Base-by-base conservation (phyloP, 345 rosid species). In the Moricandia moricandioides region DNA sequence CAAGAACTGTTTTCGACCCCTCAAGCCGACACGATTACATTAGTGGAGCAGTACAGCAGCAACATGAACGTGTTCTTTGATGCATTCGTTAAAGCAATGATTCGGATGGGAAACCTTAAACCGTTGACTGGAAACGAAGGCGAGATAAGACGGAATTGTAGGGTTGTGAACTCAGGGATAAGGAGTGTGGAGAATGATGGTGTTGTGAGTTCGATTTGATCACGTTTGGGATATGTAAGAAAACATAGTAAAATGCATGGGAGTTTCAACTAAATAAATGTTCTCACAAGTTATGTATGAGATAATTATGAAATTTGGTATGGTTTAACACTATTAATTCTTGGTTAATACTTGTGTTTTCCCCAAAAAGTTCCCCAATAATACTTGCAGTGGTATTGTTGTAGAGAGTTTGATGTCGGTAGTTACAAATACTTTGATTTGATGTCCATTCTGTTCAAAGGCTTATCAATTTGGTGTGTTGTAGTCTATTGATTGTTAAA, bases 51-150 rank as follows among this genome's bases (percentile, higher is more conserved):
- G 34, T 80, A 70, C 57, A 67, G 79, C 34, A 47, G 29, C 4
- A 64, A 67, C 71, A 72, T 45, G 34, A 66, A 37, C 5, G 80
- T 72, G 39, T 87, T 87, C 80, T 85, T 85, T 39, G 30, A 60
- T 37, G 77, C 80, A 34, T 87, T 87, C 33, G 83, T 74, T 51
- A 64, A 33, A 0, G 85, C 88, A 35, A 85, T 87, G 89, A 74
- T 87, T 6, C 72, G 82, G 18, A 84, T 87, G 91, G 91, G 89
- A 12, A 80, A 84, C 72, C 67, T 87, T 26, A 71, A 69, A 34
- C 76, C 80, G 13, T 64, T 82, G 39, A 74, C 87, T 0, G 89
- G 87, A 11, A 80, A 51, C 34, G 61, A 74, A 37, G 85, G 88
- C 4, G 80, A 87, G 75, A 72, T 85, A 26, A 85, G 89, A 69